Evolutionary conservation across 257 asterid species (phyloP).

Genomic region (Fraxinus cuspidata): DNA sequence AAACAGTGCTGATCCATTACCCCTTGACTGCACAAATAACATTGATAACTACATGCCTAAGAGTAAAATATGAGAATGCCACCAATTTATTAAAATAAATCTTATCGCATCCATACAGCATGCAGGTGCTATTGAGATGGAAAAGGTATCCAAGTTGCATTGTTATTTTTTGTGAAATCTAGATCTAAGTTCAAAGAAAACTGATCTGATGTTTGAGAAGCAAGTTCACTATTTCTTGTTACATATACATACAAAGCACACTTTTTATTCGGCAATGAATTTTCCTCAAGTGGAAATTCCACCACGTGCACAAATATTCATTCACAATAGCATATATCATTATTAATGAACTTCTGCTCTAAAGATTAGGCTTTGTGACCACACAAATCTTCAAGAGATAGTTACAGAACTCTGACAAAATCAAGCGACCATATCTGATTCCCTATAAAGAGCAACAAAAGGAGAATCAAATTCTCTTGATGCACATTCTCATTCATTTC

Average conservation of each 20-base stretch:
- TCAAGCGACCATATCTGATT: neutral
- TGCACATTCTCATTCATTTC: neutral
- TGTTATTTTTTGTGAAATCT: neutral
- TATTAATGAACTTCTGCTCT: neutral
- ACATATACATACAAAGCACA: neutral
- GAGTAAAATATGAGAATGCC: neutral
- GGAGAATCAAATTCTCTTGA: neutral
- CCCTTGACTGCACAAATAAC: slow-evolving; percentile 16
- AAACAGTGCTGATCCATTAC: slow-evolving; percentile 13
- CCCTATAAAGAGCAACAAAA: neutral
- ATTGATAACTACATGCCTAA: neutral
- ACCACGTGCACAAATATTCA: neutral
- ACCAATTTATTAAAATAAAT: neutral
- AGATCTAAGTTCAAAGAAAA: neutral
- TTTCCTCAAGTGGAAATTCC: neutral
- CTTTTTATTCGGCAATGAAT: neutral
- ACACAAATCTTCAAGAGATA: neutral
- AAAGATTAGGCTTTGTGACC: neutral
- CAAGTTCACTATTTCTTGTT: neutral
- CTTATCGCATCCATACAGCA: neutral
- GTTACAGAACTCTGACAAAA: neutral
- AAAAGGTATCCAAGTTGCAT: neutral
- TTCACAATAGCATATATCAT: neutral
- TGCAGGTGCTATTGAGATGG: neutral
- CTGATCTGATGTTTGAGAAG: neutral